Evolutionary conservation across 2,329 filamentous ascomycete genomes (phyloP), one percentile per base, ranked within the genome.

Genomic region (Phoma sp.): DNA sequence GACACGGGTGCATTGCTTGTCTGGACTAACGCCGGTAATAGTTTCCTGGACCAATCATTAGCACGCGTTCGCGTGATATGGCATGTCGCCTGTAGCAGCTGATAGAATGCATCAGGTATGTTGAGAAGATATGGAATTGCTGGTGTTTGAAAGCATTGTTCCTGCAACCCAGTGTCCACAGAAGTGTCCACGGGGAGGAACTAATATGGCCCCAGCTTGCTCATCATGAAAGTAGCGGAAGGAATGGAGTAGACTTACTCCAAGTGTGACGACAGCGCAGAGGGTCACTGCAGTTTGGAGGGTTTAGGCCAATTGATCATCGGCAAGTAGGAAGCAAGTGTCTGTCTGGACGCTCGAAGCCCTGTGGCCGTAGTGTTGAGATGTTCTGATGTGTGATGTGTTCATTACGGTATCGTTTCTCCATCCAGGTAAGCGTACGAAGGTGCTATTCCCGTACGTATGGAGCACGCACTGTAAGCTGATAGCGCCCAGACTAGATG

Each of bases 141-240:
- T 67, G 64, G 65, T 57, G 50, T 42, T 36, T 50, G 48, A 57
- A 68, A 65, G 59, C 65, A 66, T 41, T 42, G 49, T 61, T 62
- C 59, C 62, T 66, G 48, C 60, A 25, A 61, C 58, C 52, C 57
- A 39, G 18, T 38, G 29, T 38, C 25, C 38, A 39, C 53, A n/a
- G 8, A 18, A 32, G 43, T n/a, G 39, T 9, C 42, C 14, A 46
- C 13, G 46, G 41, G 47, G 57, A 63, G 56, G 60, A 64, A 59
- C 58, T 71, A 62, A 62, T 70, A 66, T 71, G 69, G 69, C 69
- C 69, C 69, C 68, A 71, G 68, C 69, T 62, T 62, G 65, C 60
- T 71, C 69, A 68, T 71, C 69, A 70, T 62, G 37, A 18, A 47
- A 32, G 23, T 7, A 29, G 39, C 27, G 40, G 29, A 46, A 13